Conservation (phyloP, 2,329 filamentous ascomycete genomes). For the Colletotrichum karsti region DNA sequence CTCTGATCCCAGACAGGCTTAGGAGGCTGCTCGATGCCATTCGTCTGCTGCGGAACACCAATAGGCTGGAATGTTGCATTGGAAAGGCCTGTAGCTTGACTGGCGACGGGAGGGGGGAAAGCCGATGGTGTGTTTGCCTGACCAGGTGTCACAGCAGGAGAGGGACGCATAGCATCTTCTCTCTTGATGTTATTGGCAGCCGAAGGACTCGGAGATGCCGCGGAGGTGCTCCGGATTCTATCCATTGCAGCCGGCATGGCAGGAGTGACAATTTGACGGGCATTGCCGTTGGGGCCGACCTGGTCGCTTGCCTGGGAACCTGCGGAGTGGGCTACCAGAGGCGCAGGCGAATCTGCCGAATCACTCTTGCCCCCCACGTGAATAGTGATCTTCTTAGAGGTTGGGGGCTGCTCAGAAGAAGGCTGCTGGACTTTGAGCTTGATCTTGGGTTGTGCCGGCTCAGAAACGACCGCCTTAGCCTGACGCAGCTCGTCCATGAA, state of each 20-base stretch:
- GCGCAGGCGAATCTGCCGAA: slow-evolving; percentile 60
- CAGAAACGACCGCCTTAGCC: slow-evolving; percentile 76
- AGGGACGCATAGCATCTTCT: slow-evolving; percentile 43
- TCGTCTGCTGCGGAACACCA: slow-evolving; percentile 33
- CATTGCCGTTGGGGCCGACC: slow-evolving; percentile 39
- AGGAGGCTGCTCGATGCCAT: slow-evolving; percentile 42
- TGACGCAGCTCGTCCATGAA: slow-evolving; percentile 75
- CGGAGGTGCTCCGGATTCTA: slow-evolving; percentile 46
- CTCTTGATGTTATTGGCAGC: slow-evolving; percentile 40
- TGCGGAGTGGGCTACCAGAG: slow-evolving; percentile 45
- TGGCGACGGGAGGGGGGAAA: slow-evolving; percentile 25
- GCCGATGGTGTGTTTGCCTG: slow-evolving; percentile 25
- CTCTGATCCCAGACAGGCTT: slow-evolving; percentile 40
- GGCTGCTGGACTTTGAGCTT: slow-evolving; percentile 76
- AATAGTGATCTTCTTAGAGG: slow-evolving; percentile 74
- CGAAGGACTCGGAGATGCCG: slow-evolving; percentile 56
- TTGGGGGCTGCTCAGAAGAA: slow-evolving; percentile 34
- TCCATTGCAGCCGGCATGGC: slow-evolving; percentile 23
- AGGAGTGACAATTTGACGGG: slow-evolving; percentile 20
- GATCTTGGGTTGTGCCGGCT: slow-evolving; percentile 79
- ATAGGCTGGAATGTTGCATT: slow-evolving; percentile 31
- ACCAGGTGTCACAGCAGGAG: slow-evolving; percentile 40
- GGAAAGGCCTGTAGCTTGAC: slow-evolving; percentile 30
- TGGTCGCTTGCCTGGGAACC: slow-evolving; percentile 42
- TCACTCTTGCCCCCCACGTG: slow-evolving; percentile 70